Evolutionary conservation across 1,139 yeast species (phyloP), one percentile per base, ranked within the genome.

Genomic region (Magnusiomyces ingens): DNA sequence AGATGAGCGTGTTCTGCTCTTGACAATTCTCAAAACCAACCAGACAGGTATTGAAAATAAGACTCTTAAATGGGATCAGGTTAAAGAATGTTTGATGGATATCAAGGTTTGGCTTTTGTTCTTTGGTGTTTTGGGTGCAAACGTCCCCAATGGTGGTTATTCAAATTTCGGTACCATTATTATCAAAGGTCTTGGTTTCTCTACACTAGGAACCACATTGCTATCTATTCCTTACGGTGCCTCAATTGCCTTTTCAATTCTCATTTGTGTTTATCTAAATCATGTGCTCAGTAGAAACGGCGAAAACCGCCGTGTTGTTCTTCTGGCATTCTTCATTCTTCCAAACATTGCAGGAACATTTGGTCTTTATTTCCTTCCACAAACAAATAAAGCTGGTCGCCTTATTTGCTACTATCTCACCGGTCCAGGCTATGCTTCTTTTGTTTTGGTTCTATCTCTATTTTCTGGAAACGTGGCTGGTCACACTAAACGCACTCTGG

Each of bases 391-490:
- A 43, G 58, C 57, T 11, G 67, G 63, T 2, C 55, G 63, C 45
- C 57, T 64, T 21, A 57, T 60, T 43, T 61, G 64, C 45, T 63
- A 63, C 53, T 64, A 64, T 52, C 54, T 64, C 29, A 61, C 62
- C 44, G 64, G 61, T 18, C 60, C 60, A 6, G 61, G 59, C 64
- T 50, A 70, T 18, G 72, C 79, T 41, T 75, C 78, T 0, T 72
- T 75, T 57, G 76, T 79, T 35, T 73, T 80, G 58, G 62, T 75
- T 44, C 70, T 80, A 58, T 69, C 80, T 4, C 65, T 74, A 53
- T 68, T 77, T 49, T 70, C 79, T 43, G 73, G 79, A n/a, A 80
- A 80, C 60, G 72, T 75, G 40, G 79, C 81, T 13, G 85, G 84
- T 32, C 78, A 78, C 56, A 79, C 84, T 37, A 80, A 80, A 64